These are phyloP conservation scores for Diplogelasinospora grovesii DNA, from an alignment of 495 filamentous ascomycete genomes.

Conservation along the genomic window DNA sequence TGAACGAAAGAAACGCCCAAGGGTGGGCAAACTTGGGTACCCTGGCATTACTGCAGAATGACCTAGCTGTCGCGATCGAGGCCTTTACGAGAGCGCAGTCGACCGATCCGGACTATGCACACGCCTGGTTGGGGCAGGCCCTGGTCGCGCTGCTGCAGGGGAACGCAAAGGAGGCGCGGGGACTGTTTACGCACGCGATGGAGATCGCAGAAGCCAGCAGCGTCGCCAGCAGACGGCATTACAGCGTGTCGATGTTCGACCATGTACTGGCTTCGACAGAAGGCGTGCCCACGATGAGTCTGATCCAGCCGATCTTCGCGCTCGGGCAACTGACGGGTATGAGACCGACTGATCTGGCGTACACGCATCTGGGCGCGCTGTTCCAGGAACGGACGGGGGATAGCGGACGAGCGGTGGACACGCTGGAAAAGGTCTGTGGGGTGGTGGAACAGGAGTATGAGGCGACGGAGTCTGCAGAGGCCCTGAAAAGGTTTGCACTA, in stretches of 20 bases:
- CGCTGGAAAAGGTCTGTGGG: constrained; percentile 57
- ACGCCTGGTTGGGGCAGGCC: constrained; percentile 92
- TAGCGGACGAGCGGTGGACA: constrained; percentile 53
- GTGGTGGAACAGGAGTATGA: constrained; percentile 77
- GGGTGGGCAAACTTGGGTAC: constrained; percentile 88
- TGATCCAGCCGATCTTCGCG: constrained; percentile 72
- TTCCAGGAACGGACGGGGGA: constrained; percentile 75
- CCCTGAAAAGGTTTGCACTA: constrained; percentile 69
- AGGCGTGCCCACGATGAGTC: constrained; percentile 51
- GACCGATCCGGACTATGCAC: constrained; percentile 83
- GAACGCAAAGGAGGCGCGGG: constrained; percentile 65
- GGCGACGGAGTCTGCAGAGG: constrained; percentile 61
- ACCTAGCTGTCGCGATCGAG: constrained; percentile 74
- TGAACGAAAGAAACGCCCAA: constrained; percentile 81
- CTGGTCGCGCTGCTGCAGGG: constrained; percentile 71
- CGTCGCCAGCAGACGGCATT: constrained; percentile 64
- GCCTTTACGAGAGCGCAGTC: constrained; percentile 89
- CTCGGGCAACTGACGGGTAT: constrained; percentile 72
- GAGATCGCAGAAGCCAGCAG: constrained; percentile 78
- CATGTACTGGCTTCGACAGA: constrained; percentile 52
- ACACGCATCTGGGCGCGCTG: constrained; percentile 71
- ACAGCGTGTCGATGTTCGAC: constrained; percentile 72
- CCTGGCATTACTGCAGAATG: constrained; percentile 77
- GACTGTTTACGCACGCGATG: constrained; percentile 90
- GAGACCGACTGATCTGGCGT: constrained; percentile 56